Evolutionary conservation across 192 early-diverging fungal genomes (phyloP), one percentile per base, ranked within the genome.

Genomic region (Tieghemiomyces parasiticus): DNA sequence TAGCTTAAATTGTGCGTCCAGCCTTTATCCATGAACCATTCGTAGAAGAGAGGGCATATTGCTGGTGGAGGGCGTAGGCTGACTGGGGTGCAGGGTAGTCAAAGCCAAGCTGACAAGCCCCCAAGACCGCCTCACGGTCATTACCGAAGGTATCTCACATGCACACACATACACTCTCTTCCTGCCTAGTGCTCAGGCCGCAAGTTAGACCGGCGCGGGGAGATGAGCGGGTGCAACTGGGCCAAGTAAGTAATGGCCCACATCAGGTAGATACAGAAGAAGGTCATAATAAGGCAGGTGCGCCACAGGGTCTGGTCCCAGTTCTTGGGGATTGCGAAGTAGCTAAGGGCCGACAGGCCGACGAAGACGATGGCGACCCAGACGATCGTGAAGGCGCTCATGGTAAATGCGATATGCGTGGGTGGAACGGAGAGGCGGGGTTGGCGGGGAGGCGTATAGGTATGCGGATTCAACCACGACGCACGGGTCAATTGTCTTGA

Each of bases 171-270:
- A n/a, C n/a, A n/a, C n/a, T n/a, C n/a, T n/a, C n/a, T n/a, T n/a
- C n/a, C n/a, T n/a, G n/a, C 2, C 16, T 45, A 60, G 50, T 47
- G 42, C 29, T 51, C 68, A 69, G 62, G 72, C 63, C 81, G 71
- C 61, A 87, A 66, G 67, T 84, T 80, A 47, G 74, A 75, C 33
- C 85, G 79, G 65, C 78, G 84, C 3, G 91, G 91, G 22, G 75
- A 70, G 46, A 93, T 76, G 33, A 93, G 73, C 25, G 91, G 91
- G 61, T 93, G 76, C 4, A 91, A 68, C 77, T 93, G 91, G 35
- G 88, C 88, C 52, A 93, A 68, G 66, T 91, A 93, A 32, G 88
- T 91, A 59, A 93, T 74, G 0, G 85, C 87, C 91, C 91, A 93
- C 87, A 85, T 90, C 65, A 35, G 31, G 46, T 72, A 72, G 67